Evolutionary conservation across 805 yeast species (phyloP).

Genomic region (Saturnispora galanensis): DNA sequence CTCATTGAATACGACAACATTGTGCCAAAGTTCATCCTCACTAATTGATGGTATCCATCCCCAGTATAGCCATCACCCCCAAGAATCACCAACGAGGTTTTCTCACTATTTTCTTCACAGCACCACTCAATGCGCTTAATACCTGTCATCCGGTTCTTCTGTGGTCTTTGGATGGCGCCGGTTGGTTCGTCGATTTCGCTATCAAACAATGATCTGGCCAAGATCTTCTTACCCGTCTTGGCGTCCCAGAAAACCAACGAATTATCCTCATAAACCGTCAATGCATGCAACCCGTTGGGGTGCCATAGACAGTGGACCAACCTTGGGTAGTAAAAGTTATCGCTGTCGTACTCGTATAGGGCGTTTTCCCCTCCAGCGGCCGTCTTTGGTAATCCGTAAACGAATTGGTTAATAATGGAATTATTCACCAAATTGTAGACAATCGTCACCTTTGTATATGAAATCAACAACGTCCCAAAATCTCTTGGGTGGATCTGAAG

Average conservation of each 20-base stretch:
- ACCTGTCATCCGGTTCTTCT: constrained; percentile 25
- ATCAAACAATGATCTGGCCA: constrained; percentile 65
- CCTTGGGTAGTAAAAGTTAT: constrained; percentile 23
- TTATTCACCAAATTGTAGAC: constrained; percentile 57
- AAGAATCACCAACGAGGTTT: constrained; percentile 59
- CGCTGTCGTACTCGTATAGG: constrained; percentile 19
- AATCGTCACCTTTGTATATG: constrained; percentile 62
- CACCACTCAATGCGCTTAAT: constrained; percentile 64
- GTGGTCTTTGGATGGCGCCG: constrained; percentile 17
- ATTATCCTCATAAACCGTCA: constrained; percentile 74
- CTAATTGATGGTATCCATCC: constrained; percentile 36
- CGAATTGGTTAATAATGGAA: constrained; percentile 44
- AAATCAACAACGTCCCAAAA: constrained; percentile 63
- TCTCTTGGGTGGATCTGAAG: constrained; percentile 86
- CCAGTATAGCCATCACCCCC: constrained; percentile 50
- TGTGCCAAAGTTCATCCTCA: constrained; percentile 63
- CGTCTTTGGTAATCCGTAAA: constrained; percentile 54
- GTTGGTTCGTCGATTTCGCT: constrained; percentile 49
- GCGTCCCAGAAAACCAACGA: constrained; percentile 92
- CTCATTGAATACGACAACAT: constrained; percentile 75
- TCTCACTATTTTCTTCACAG: constrained; percentile 70
- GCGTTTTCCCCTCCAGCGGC: constrained; percentile 62
- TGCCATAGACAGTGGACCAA: constrained; percentile 60
- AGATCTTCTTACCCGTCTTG: constrained; percentile 58
- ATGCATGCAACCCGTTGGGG: constrained; percentile 83